Evolutionary conservation across 163 green algal genomes (phyloP), one percentile per base, ranked within the genome.

Genomic region (Coccomyxa subellipsoidea): DNA sequence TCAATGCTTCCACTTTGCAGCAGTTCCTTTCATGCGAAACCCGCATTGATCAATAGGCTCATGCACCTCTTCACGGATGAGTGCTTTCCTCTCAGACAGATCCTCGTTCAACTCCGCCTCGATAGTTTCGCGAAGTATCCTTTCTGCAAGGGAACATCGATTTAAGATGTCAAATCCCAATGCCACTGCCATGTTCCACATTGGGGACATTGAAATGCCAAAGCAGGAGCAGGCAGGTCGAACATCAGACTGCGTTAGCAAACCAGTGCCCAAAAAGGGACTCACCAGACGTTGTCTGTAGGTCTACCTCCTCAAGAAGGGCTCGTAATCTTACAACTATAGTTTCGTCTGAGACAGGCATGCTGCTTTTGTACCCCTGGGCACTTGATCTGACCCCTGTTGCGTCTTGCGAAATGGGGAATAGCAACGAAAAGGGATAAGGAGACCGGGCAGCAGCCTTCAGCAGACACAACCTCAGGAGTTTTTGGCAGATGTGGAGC

Each of bases 71-170:
- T 53, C 12, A 38, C 72, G 31, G 32, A 78, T 78, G 31, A 78
- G 25, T 4, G 72, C 72, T 31, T 78, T 78, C 37, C 72, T 38
- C 36, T 78, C 72, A 38, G 29, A 53, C 37, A 78, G 32, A 7
- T 53, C 37, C 36, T 59, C 31, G 29, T 40, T 78, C 40, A 78
- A 40, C 7, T 78, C 72, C 31, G 36, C 72, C 37, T 78, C 72
- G 10, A 78, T 31, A 15, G 32, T 78, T 34, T 78, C 37, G 10
- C 72, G 21, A 8, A 78, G 72, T 7, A 53, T 47, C n/a, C 37
- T 38, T 31, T 78, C 72, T 78, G 72, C 37, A 18, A 76, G 25
- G 21, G 15, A 78, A 47, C 3, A 40, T 40, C 25, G 15, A 47
- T 0, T n/a, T 6, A 78, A 53, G 36, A 12, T 77, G 9, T 25